Conservation (phyloP, 2,329 filamentous ascomycete species). For the Talaromyces sp. region DNA sequence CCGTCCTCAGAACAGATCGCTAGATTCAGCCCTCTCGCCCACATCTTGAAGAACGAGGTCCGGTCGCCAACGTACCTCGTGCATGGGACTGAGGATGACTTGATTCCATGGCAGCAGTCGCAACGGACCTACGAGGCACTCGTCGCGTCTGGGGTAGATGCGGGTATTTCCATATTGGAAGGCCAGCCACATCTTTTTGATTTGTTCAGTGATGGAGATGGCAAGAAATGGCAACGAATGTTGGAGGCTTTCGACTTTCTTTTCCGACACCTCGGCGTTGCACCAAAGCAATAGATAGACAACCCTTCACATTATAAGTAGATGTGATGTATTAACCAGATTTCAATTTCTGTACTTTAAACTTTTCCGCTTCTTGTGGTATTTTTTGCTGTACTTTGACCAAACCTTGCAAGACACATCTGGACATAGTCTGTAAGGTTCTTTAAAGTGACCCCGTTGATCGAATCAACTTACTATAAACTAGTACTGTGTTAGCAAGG, state of each 20-base stretch:
- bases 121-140: neutral
- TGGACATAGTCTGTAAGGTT: no score
- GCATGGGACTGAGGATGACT: slow-evolving; percentile 23
- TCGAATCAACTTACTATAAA: no score
- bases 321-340: no score
- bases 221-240: neutral
- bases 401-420: no score
- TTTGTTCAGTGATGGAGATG: neutral
- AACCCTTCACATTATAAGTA: neutral
- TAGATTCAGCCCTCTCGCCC: slow-evolving; percentile 22
- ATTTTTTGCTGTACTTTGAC: no score
- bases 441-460: no score
- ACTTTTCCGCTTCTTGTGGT: no score
- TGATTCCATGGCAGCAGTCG: slow-evolving; percentile 18
- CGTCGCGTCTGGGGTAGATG: neutral
- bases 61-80: slow-evolving; percentile 24
- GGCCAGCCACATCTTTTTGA: slow-evolving; percentile 2
- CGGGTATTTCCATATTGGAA: neutral
- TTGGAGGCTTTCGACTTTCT: slow-evolving; percentile 1
- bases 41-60: slow-evolving; percentile 20
- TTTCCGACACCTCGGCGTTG: neutral
- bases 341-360: no score
- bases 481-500: no score
- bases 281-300: neutral
- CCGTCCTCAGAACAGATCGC: neutral